These are phyloP conservation scores for Coemansia sp. DNA, from an alignment of 192 early-diverging fungal species.

Conservation along the genomic window DNA sequence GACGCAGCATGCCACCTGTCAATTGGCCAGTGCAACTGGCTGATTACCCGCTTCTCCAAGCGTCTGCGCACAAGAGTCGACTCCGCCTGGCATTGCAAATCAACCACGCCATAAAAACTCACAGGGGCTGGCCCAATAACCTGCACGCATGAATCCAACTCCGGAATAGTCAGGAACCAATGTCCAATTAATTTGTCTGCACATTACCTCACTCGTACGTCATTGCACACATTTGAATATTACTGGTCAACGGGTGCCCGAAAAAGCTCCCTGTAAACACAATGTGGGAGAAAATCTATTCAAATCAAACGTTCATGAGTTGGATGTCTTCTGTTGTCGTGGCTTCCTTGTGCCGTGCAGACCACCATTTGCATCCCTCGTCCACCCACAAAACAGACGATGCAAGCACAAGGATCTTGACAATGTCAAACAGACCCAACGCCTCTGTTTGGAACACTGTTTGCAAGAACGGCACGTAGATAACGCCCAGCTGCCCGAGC, in stretches of 20 bases:
- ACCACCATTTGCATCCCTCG: constrained; percentile 75
- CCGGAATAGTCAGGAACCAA: background rate
- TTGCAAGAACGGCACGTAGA: constrained; percentile 89
- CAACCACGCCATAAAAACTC: background rate
- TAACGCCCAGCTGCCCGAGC: constrained; percentile 81
- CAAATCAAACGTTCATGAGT: constrained; percentile 35
- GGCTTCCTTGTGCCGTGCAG: constrained; percentile 17
- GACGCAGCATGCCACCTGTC: background rate
- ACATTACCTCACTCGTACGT: constrained; percentile 4
- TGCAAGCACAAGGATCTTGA: constrained; percentile 65
- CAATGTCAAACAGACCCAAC: constrained; percentile 68
- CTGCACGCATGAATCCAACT: background rate
- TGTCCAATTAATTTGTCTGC: constrained; percentile 8
- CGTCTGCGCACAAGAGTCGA: too few relatives aligned
- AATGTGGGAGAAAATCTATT: background rate
- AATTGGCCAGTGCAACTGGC: background rate
- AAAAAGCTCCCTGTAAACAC: too few relatives aligned
- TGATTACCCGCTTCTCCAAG: background rate
- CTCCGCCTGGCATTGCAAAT: background rate
- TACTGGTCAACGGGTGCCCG: background rate
- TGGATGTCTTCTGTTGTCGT: constrained; percentile 46
- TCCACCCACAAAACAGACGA: constrained; percentile 82
- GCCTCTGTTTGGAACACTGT: constrained; percentile 90
- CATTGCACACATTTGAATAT: background rate
- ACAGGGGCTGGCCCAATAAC: too few relatives aligned